A percentile compares a stretch with the other conserved stretches of the same genome.
phyloP scores from a whole-genome alignment of 106 monocot species.

The Iris macrosiphon region DNA sequence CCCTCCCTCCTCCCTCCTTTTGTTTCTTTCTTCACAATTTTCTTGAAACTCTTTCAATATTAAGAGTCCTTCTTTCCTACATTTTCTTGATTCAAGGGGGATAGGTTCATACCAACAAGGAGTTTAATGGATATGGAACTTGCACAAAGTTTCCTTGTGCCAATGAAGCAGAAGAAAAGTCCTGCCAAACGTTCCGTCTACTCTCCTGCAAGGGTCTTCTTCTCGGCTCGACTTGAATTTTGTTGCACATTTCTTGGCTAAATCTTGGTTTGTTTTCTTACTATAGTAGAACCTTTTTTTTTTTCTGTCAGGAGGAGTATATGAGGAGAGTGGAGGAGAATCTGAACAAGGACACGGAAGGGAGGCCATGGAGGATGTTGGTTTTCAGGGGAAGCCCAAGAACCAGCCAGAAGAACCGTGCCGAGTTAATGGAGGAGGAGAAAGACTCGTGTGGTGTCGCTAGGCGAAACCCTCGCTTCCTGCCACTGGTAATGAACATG shows the following conservation, averaged over 20 bases:
- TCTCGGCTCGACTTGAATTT: background rate
- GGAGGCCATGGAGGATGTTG: constrained; percentile 30
- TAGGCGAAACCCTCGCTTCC: background rate
- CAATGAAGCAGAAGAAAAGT: background rate
- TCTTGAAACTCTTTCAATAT: background rate
- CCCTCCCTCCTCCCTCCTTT: no score
- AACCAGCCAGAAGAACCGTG: background rate
- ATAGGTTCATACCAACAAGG: constrained; percentile 39
- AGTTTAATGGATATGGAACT: constrained; percentile 33
- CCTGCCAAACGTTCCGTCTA: background rate
- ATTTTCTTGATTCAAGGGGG: constrained; percentile 11
- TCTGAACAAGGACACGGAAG: constrained; percentile 25
- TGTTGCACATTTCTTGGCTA: background rate
- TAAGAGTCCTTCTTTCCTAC: background rate
- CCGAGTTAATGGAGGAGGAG: background rate
- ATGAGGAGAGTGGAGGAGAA: constrained; percentile 32
- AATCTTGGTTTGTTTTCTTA: background rate
- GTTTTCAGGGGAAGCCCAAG: constrained; percentile 19
- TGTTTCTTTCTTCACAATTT: background rate
- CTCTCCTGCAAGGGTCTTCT: constrained; percentile 8
- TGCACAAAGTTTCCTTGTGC: constrained; percentile 14
- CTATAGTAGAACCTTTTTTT: background rate
- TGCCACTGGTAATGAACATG: constrained; percentile 2
- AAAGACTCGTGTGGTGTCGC: background rate
- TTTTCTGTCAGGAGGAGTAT: constrained; percentile 25